Conservation (phyloP, 345 rosid genomes). For the Syzygium oleosum region DNA sequence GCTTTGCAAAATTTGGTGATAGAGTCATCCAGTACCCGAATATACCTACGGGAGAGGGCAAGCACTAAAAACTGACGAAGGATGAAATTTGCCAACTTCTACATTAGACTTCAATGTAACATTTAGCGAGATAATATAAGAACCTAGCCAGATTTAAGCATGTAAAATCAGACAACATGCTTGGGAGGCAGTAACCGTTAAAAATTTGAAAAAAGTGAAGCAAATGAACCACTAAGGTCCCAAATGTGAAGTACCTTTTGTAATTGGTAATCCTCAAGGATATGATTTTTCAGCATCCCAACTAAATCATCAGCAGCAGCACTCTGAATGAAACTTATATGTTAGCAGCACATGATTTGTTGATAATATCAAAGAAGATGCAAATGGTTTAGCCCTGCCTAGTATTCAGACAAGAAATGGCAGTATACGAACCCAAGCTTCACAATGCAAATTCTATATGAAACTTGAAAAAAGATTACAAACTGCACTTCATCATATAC, state of each 20-base stretch:
- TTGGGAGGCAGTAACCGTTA: background rate
- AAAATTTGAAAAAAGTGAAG: background rate
- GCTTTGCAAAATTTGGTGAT: background rate
- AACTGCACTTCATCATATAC: background rate
- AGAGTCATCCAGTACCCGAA: background rate
- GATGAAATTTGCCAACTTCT: background rate
- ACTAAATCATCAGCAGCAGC: constrained; percentile 65
- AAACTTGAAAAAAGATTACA: background rate
- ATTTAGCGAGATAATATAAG: background rate
- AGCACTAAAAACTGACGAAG: background rate
- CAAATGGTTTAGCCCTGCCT: background rate
- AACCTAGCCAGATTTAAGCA: background rate
- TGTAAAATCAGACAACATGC: background rate
- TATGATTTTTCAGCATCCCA: constrained; percentile 56
- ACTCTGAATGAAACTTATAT: constrained; percentile 37
- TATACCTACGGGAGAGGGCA: background rate
- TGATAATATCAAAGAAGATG: background rate
- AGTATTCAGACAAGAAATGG: background rate
- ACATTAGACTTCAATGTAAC: background rate
- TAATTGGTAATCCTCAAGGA: constrained; percentile 56
- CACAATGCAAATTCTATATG: background rate
- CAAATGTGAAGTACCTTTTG: constrained; percentile 49
- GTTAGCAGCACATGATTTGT: background rate
- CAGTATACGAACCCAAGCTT: background rate
- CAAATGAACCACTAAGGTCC: background rate